Evolutionary conservation across 305 asterid genomes (phyloP).

Genomic region (Solanum chacoense): DNA sequence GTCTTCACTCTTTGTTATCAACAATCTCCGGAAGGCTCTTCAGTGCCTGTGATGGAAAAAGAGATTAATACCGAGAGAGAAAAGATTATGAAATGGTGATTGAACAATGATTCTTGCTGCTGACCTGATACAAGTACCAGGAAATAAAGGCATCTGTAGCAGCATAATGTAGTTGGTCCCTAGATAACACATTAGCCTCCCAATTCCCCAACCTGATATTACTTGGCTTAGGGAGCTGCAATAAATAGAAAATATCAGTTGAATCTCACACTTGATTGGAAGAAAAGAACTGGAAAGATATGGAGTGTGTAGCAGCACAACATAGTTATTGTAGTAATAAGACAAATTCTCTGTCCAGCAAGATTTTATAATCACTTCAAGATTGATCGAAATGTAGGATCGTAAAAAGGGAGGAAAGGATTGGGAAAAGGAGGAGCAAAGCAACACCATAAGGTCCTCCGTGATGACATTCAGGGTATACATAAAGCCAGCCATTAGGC

Average conservation of each 20-base stretch:
- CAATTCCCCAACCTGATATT: slow-evolving; percentile 75
- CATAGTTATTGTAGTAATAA: not conserved
- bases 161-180: slow-evolving; percentile 63
- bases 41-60: slow-evolving; percentile 40
- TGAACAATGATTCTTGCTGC: not conserved
- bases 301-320: not conserved
- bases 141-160: slow-evolving; percentile 91
- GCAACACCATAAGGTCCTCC: slow-evolving; percentile 9
- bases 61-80: not conserved
- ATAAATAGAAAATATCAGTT: slow-evolving; percentile 7
- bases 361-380: not conserved
- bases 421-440: slow-evolving; percentile 15
- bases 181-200: slow-evolving; percentile 67
- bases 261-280: not conserved
- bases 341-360: not conserved
- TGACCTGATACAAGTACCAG: slow-evolving; percentile 81
- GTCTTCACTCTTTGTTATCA: slow-evolving; percentile 9
- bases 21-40: slow-evolving; percentile 36
- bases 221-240: slow-evolving; percentile 82
- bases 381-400: not conserved
- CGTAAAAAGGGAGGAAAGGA: slow-evolving; percentile 10
- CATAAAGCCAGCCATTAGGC: slow-evolving; percentile 2
- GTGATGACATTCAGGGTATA: slow-evolving; percentile 10
- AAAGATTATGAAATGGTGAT: not conserved
- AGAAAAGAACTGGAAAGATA: not conserved